A percentile compares a stretch with the other conserved stretches of the same genome.
These are phyloP conservation scores for Pythium insidiosum DNA, from an alignment of 352 stramenopile species.

Conservation along the genomic window DNA sequence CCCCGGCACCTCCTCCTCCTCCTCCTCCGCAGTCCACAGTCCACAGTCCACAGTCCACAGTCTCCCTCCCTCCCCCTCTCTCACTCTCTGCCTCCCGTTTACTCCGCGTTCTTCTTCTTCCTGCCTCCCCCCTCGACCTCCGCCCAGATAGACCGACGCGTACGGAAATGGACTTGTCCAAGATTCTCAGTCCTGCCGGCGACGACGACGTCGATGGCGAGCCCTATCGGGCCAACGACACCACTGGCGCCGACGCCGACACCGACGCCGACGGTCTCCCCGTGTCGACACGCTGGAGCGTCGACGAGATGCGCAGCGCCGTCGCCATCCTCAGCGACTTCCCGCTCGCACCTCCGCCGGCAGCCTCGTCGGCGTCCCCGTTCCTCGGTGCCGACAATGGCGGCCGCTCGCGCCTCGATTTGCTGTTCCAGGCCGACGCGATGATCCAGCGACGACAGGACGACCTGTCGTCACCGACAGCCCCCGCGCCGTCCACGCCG, in stretches of 20 bases:
- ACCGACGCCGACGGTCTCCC: slow-evolving; percentile 1
- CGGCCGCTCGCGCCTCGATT: slow-evolving; percentile 33
- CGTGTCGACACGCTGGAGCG: slow-evolving; percentile 21
- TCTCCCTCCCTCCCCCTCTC: not conserved
- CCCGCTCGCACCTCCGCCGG: too few relatives aligned
- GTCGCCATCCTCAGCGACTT: slow-evolving; percentile 64
- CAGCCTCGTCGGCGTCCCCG: too few relatives aligned
- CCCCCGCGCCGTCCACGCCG: not conserved
- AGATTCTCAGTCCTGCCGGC: slow-evolving; percentile 15
- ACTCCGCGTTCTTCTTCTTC: slow-evolving; percentile 11
- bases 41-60: too few relatives aligned
- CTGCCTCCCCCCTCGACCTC: slow-evolving; percentile 1
- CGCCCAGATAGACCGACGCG: not conserved
- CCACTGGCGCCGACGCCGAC: slow-evolving; percentile 2
- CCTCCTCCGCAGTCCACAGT: slow-evolving; percentile 4
- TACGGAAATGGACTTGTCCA: slow-evolving; percentile 17
- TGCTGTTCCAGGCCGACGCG: slow-evolving; percentile 65
- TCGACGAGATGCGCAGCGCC: slow-evolving; percentile 48
- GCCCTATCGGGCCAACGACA: too few relatives aligned
- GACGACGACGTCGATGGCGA: slow-evolving; percentile 18
- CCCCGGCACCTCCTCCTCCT: slow-evolving; percentile 7
- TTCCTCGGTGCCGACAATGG: too few relatives aligned
- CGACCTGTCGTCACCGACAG: not conserved
- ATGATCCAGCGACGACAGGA: too few relatives aligned
- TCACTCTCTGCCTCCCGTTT: not conserved